Evolutionary conservation across 768 basidiomycete genomes (phyloP), one percentile per base, ranked within the genome.

Genomic region (Tricholoma matsutake): DNA sequence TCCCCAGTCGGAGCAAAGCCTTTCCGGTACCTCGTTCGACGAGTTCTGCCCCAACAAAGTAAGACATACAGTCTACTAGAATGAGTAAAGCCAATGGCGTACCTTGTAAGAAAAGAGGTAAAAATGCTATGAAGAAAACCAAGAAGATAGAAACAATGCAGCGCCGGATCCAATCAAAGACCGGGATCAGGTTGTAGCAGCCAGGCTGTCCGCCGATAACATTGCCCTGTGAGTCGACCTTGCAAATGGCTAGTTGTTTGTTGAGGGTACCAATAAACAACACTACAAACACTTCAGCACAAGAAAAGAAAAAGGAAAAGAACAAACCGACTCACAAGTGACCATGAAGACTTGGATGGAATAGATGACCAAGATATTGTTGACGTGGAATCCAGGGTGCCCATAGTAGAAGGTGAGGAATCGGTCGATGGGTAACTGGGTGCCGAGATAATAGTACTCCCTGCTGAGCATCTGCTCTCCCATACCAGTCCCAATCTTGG

Each of bases 321-420:
- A 62, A 45, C 25, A 41, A n/a, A 53, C 59, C 59, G 3, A 87
- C 92, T 75, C 70, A 94, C 92, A 70, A 18, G 94, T 94, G 58
- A 98, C 79, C 94, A 98, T 97, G 82, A 99, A 98, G 58, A 96
- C 83, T 72, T 97, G 95, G 57, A 99, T 94, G 25, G 97, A 98
- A 75, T 94, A 89, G 68, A 99, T 98, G 78, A 99, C 96, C 71
- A 99, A 81, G 69, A 98, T 98, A 73, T 99, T 98, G 83, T 99
- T 99, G 81, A 99, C 87, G 73, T 99, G 97, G 89, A 99, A 99
- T 69, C 94, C 97, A 59, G 97, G 96, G 76, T 99, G 97, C 58
- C 92, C 96, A 69, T 98, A 99, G 79, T 99, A 99, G 83, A 98
- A 99, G 20, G 96, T 98, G 68, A 99, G 81, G 87, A 99, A 99